phyloP scores from a whole-genome alignment of 441 rosid genomes.

The Hura crepitans region DNA sequence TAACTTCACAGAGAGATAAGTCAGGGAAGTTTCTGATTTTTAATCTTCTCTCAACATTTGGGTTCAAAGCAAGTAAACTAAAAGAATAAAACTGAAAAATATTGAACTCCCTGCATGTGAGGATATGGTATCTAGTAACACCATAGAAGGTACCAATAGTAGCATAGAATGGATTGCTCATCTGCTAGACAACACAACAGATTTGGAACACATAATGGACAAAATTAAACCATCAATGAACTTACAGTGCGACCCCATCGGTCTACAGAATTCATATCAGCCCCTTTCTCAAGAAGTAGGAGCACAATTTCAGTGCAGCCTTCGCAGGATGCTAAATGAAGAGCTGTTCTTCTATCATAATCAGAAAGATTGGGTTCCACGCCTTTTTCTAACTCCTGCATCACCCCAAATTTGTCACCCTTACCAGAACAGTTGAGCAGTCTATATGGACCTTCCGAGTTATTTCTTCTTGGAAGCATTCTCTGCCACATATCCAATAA shows the following conservation, averaged over 20 bases:
- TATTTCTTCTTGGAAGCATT: constrained; percentile 21
- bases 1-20: not conserved
- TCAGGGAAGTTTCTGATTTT: not conserved
- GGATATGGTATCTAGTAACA: not conserved
- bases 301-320: constrained; percentile 49
- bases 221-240: constrained; percentile 9
- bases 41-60: constrained; percentile 2
- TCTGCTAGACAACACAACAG: not conserved
- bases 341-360: constrained; percentile 63
- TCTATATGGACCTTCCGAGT: constrained; percentile 44
- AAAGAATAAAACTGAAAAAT: not conserved
- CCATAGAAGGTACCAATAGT: not conserved
- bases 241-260: constrained; percentile 73
- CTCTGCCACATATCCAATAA: constrained; percentile 22
- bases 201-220: not conserved
- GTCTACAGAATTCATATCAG: constrained; percentile 50
- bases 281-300: constrained; percentile 53
- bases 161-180: not conserved
- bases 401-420: constrained; percentile 47
- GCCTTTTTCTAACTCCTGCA: constrained; percentile 48
- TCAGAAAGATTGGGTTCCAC: constrained; percentile 46
- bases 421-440: constrained; percentile 50
- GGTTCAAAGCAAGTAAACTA: not conserved
- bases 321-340: constrained; percentile 58
- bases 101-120: not conserved